phyloP scores from a whole-genome alignment of 2,329 filamentous ascomycete genomes.

The Coniella vitis region DNA sequence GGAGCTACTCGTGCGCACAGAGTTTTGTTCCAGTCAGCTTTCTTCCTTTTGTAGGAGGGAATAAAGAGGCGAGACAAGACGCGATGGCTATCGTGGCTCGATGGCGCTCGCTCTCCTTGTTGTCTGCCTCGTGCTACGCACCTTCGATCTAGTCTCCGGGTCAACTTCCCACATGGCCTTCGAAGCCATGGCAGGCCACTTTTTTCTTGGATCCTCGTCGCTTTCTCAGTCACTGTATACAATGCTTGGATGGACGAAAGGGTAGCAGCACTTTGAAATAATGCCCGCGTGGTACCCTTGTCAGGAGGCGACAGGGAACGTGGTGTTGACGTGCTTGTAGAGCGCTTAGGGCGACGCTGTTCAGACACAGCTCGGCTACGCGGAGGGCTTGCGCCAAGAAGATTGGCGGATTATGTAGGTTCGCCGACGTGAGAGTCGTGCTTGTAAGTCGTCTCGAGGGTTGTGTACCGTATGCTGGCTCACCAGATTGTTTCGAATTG shows the following conservation, averaged over 20 bases:
- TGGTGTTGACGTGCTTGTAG: neutral
- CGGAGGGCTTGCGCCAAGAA: neutral
- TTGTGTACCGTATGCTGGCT: neutral
- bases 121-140: slow-evolving; percentile 27
- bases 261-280: neutral
- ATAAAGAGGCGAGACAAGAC: neutral
- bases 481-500: neutral
- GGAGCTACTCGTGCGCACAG: slow-evolving; percentile 71
- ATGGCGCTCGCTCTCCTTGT: neutral
- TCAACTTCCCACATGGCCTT: slow-evolving; percentile 98
- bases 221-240: neutral
- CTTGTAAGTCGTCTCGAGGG: neutral
- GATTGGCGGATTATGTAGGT: neutral
- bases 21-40: slow-evolving; percentile 8
- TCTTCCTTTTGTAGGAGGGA: slow-evolving; percentile 1
- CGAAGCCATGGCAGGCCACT: slow-evolving; percentile 43
- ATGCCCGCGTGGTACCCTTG: slow-evolving; percentile 13
- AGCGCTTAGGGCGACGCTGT: neutral
- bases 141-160: slow-evolving; percentile 93
- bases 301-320: slow-evolving; percentile 4
- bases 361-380: neutral
- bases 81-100: too few relatives aligned
- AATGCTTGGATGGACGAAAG: neutral
- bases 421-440: neutral
- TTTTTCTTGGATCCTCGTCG: slow-evolving; percentile 1